Conservation (phyloP, 805 yeast genomes). For the Scheffersomyces coipomensis region DNA sequence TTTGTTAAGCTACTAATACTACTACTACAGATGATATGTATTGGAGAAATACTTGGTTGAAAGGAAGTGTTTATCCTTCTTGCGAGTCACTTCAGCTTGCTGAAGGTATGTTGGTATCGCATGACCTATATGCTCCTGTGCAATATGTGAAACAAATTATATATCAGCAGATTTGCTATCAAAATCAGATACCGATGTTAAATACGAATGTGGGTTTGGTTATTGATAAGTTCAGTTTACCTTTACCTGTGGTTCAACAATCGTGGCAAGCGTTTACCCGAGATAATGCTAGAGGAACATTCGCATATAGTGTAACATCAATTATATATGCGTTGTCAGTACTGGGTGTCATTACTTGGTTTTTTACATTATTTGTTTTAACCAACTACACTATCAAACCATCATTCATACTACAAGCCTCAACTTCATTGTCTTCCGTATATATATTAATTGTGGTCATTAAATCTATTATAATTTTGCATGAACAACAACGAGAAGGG, state of each 20-base stretch:
- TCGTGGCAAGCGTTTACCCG: constrained; percentile 51
- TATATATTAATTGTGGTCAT: constrained; percentile 53
- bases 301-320: constrained; percentile 58
- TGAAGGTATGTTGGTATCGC: constrained; percentile 34
- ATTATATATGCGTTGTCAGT: constrained; percentile 60
- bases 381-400: constrained; percentile 67
- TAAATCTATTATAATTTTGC: constrained; percentile 45
- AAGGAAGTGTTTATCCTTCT: constrained; percentile 22
- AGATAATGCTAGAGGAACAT: constrained; percentile 37
- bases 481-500: constrained; percentile 46
- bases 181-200: constrained; percentile 33
- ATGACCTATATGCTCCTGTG: constrained; percentile 16
- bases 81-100: constrained; percentile 28
- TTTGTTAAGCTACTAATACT: too few species aligned
- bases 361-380: constrained; percentile 60
- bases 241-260: constrained; percentile 41
- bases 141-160: constrained; percentile 19
- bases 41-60: constrained; percentile 28
- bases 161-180: constrained; percentile 32
- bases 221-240: constrained; percentile 19
- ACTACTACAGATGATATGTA: too few species aligned
- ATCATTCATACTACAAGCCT: constrained; percentile 46
- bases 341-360: constrained; percentile 63
- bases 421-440: constrained; percentile 52
- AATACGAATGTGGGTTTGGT: constrained; percentile 36